phyloP scores from a whole-genome alignment of 176 grass and related monocot species.

The Aechmea fasciata region DNA sequence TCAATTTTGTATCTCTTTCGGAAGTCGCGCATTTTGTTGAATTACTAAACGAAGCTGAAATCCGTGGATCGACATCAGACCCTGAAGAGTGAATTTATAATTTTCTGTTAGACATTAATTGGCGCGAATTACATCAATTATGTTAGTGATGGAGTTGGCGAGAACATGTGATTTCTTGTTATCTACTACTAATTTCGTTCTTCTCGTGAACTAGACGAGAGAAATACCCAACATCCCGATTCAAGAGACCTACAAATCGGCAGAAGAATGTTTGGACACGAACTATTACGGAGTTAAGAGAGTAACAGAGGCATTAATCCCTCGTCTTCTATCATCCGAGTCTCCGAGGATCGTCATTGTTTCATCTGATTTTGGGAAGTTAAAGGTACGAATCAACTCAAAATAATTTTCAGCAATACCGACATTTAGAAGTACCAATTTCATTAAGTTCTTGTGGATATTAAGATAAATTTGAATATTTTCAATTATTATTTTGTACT shows the following conservation, averaged over 20 bases:
- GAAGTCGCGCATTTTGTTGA: too few species aligned
- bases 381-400: conserved; percentile 3
- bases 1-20: too few species aligned
- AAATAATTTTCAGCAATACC: not conserved
- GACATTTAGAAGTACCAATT: not conserved
- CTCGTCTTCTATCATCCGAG: conserved; percentile 19
- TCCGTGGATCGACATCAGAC: too few species aligned
- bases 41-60: too few species aligned
- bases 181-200: not conserved
- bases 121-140: too few species aligned
- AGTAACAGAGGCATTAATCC: conserved; percentile 10
- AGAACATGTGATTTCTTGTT: not conserved
- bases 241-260: conserved; percentile 8
- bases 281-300: conserved; percentile 26
- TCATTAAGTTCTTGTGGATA: not conserved
- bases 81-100: too few species aligned
- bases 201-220: not conserved
- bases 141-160: too few species aligned
- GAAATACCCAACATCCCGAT: not conserved
- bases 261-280: conserved; percentile 21
- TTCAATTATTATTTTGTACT: too few species aligned
- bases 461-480: not conserved
- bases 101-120: too few species aligned
- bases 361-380: conserved; percentile 1
- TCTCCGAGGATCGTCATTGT: conserved; percentile 19